These are phyloP conservation scores for Murraya koenigii DNA, from an alignment of 345 rosid genomes.

Conservation along the genomic window DNA sequence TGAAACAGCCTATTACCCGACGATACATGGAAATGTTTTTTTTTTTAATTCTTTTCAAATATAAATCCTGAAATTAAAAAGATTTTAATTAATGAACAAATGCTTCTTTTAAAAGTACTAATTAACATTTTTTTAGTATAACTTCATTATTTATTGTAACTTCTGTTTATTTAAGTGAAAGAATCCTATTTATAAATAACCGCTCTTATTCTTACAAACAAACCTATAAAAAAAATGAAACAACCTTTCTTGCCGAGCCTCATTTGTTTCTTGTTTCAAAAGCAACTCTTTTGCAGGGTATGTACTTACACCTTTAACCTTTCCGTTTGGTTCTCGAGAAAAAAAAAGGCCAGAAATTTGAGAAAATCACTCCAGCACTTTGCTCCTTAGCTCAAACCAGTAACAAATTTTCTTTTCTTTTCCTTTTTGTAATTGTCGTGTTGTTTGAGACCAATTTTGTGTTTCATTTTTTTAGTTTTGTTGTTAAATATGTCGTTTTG, in stretches of 20 bases:
- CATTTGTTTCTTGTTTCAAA: not conserved
- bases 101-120: too few relatives aligned
- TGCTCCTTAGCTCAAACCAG: not conserved
- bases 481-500: not conserved
- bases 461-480: not conserved
- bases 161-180: too few relatives aligned
- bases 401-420: not conserved
- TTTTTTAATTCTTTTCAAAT: too few relatives aligned
- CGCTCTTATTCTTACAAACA: not conserved
- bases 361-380: too few relatives aligned
- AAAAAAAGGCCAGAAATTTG: not conserved
- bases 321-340: not conserved
- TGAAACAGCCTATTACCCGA: too few relatives aligned
- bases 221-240: not conserved
- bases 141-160: too few relatives aligned
- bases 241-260: not conserved
- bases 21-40: too few relatives aligned
- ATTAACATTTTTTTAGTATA: too few relatives aligned
- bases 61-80: too few relatives aligned
- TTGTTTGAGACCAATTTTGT: not conserved
- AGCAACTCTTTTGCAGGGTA: not conserved
- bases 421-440: not conserved
- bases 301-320: not conserved
- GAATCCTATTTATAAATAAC: not conserved
- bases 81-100: too few relatives aligned